phyloP scores from a whole-genome alignment of 768 basidiomycete species.

The Lentinus tigrinus region DNA sequence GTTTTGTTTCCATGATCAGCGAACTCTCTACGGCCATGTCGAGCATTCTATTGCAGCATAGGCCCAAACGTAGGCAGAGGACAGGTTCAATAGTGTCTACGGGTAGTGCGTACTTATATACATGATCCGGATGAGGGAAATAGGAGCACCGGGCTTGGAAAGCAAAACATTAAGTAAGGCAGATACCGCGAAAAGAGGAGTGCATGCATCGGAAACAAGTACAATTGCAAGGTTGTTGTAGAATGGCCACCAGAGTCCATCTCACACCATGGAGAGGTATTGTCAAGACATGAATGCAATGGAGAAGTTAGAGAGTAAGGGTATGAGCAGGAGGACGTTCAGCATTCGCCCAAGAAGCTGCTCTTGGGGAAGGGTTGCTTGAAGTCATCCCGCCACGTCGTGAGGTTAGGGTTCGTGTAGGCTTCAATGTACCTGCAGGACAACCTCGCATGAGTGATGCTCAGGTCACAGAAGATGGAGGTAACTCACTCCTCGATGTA shows the following conservation, averaged over 20 bases:
- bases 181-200: background rate
- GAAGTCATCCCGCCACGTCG: conserved; percentile 48
- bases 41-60: too few relatives aligned
- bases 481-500: conserved; percentile 71
- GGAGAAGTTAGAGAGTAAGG: background rate
- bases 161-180: background rate
- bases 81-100: too few relatives aligned
- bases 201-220: background rate
- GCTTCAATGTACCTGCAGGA: conserved; percentile 59
- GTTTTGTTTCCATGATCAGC: background rate
- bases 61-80: background rate
- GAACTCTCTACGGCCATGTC: too few relatives aligned
- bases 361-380: conserved; percentile 52
- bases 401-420: conserved; percentile 66
- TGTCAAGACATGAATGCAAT: background rate
- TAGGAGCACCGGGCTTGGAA: background rate
- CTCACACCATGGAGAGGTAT: background rate
- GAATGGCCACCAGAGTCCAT: background rate
- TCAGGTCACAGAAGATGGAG: background rate
- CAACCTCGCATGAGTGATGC: background rate
- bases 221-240: background rate
- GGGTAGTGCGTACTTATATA: too few relatives aligned
- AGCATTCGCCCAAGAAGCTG: conserved; percentile 44
- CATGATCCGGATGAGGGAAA: too few relatives aligned
- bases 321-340: conserved; percentile 1